phyloP scores from a whole-genome alignment of 169 alveolate genomes.

The Plasmodium vinckei region DNA sequence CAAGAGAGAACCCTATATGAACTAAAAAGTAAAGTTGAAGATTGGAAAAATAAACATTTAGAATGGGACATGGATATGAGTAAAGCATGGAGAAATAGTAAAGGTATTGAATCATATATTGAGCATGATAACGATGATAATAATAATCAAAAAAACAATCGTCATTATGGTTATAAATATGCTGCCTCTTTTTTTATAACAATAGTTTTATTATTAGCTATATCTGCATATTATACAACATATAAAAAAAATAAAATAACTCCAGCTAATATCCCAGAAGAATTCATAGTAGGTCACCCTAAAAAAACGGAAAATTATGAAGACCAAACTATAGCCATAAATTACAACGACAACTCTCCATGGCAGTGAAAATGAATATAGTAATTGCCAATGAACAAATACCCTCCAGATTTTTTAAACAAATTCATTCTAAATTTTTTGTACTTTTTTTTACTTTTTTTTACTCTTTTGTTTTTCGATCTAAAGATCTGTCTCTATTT shows the following conservation, averaged over 20 bases:
- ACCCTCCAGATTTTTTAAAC: no score
- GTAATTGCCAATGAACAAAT: not conserved
- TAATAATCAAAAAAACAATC: not conserved
- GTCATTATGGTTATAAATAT: constrained; percentile 5
- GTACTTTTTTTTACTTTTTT: no score
- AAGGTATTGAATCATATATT: not conserved
- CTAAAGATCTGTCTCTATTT: no score
- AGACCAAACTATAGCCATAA: constrained; percentile 23
- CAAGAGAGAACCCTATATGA: not conserved
- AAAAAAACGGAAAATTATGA: not conserved
- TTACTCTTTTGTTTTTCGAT: no score
- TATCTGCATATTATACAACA: not conserved
- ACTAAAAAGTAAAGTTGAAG: not conserved
- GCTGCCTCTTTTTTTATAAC: constrained; percentile 32
- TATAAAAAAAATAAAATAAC: not conserved
- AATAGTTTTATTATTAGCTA: constrained; percentile 7
- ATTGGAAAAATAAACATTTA: not conserved
- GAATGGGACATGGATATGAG: not conserved
- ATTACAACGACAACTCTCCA: not conserved
- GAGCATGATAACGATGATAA: not conserved
- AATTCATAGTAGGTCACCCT: not conserved
- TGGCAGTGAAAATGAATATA: constrained; percentile 21
- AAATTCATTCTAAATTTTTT: no score
- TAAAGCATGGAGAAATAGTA: not conserved
- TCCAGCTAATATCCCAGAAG: not conserved